phyloP scores from a whole-genome alignment of 768 basidiomycete species.

The Lentinula detonsa region DNA sequence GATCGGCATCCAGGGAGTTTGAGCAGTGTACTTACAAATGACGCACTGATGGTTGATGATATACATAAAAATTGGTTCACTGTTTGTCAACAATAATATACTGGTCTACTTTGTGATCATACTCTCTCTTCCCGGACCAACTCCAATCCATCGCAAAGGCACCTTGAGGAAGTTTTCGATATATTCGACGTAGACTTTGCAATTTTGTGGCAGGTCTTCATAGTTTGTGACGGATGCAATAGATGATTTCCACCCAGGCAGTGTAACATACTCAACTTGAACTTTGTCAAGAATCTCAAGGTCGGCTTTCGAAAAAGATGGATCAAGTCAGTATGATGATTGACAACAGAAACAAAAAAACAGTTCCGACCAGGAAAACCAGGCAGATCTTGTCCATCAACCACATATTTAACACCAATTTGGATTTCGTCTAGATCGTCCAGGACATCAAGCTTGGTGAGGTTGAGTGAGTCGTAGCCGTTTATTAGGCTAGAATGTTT shows the following conservation, averaged over 20 bases:
- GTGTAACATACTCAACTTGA: slow-evolving; percentile 80
- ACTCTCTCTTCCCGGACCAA: slow-evolving; percentile 80
- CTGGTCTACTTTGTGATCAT: slow-evolving; percentile 41
- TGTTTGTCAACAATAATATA: too few relatives aligned
- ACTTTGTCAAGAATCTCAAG: slow-evolving; percentile 74
- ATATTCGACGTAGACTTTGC: slow-evolving; percentile 80
- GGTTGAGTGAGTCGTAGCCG: slow-evolving; percentile 88
- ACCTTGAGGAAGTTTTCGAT: slow-evolving; percentile 73
- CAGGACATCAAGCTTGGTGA: slow-evolving; percentile 94
- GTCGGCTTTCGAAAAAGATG: slow-evolving; percentile 50
- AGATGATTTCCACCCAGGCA: slow-evolving; percentile 86
- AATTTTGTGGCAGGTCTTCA: slow-evolving; percentile 76
- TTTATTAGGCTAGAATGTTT: slow-evolving; percentile 91
- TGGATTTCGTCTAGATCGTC: slow-evolving; percentile 84
- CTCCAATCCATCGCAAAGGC: slow-evolving; percentile 88
- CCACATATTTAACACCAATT: slow-evolving; percentile 72
- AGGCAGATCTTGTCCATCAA: slow-evolving; percentile 70
- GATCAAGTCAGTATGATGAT: not conserved
- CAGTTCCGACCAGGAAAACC: slow-evolving; percentile 78
- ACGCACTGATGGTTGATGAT: too few relatives aligned
- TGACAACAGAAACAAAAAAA: not conserved
- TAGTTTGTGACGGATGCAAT: slow-evolving; percentile 62
- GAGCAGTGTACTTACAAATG: too few relatives aligned
- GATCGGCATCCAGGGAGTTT: too few relatives aligned
- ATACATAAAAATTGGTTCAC: too few relatives aligned